phyloP scores from a whole-genome alignment of 371 early-diverging fungal genomes.

The Batkoa obscura region DNA sequence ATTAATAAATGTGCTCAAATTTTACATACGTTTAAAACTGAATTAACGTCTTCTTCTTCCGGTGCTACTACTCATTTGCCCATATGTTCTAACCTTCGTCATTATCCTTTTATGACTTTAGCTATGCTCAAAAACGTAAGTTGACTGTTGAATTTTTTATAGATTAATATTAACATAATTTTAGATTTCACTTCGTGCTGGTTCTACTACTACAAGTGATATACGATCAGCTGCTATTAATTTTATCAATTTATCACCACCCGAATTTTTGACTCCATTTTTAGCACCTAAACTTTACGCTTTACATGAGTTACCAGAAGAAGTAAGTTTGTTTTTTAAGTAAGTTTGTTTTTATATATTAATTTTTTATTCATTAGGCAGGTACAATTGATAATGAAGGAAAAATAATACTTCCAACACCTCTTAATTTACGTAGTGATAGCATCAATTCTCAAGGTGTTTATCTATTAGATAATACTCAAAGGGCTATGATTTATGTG shows the following conservation, averaged over 20 bases:
- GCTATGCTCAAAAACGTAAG: constrained; percentile 58
- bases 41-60: constrained; percentile 42
- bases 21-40: constrained; percentile 64
- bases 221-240: constrained; percentile 50
- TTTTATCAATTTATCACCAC: constrained; percentile 49
- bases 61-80: constrained; percentile 66
- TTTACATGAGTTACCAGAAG: constrained; percentile 59
- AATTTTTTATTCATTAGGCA: constrained; percentile 10
- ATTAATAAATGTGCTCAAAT: constrained; percentile 73
- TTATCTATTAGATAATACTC: constrained; percentile 65
- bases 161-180: neutral
- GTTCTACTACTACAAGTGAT: constrained; percentile 50
- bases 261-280: constrained; percentile 53
- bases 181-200: constrained; percentile 36
- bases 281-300: constrained; percentile 64
- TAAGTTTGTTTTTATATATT: neutral
- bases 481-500: constrained; percentile 76
- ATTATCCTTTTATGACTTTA: constrained; percentile 67
- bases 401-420: constrained; percentile 39
- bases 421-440: constrained; percentile 66
- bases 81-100: constrained; percentile 61
- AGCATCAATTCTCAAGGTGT: constrained; percentile 63
- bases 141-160: neutral
- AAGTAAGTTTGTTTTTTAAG: constrained; percentile 16
- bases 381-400: constrained; percentile 36